Evolutionary conservation across 345 rosid species (phyloP).

Genomic region (Noccaea caerulescens): DNA sequence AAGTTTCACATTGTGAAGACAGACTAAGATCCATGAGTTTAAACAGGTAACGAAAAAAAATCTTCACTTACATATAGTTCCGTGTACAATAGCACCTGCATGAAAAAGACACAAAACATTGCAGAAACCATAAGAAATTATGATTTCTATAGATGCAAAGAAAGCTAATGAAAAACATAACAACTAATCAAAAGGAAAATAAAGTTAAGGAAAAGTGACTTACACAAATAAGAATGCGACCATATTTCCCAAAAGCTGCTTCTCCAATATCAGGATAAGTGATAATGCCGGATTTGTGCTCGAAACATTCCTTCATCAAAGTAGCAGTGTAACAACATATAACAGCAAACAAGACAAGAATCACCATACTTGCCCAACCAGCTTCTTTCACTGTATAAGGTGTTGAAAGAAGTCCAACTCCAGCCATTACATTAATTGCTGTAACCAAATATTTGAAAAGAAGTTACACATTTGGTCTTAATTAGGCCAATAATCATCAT

Average conservation of each 20-base stretch:
- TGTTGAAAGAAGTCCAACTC: constrained; percentile 90
- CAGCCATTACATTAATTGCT: constrained; percentile 88
- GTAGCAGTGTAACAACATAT: constrained; percentile 85
- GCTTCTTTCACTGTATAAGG: constrained; percentile 76
- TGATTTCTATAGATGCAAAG: background rate
- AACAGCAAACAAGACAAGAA: constrained; percentile 59
- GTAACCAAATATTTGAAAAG: constrained; percentile 24
- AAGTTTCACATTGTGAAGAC: constrained; percentile 24
- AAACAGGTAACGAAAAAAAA: background rate
- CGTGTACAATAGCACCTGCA: constrained; percentile 76
- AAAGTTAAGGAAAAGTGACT: constrained; percentile 39
- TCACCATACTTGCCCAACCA: constrained; percentile 78
- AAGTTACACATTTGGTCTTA: background rate
- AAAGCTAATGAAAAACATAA: constrained; percentile 29
- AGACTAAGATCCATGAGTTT: background rate
- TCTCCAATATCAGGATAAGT: constrained; percentile 93
- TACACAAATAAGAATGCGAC: constrained; percentile 79
- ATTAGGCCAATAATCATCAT: background rate
- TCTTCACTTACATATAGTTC: constrained; percentile 77
- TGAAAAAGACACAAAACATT: constrained; percentile 39
- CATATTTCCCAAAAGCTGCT: constrained; percentile 92
- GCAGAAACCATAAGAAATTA: constrained; percentile 19
- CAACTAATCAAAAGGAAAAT: background rate
- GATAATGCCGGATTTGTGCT: constrained; percentile 67
- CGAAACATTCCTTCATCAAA: constrained; percentile 83